Evolutionary conservation across 306 rosid genomes (phyloP), one percentile per base, ranked within the genome.

Genomic region (Heteromeles arbutifolia): DNA sequence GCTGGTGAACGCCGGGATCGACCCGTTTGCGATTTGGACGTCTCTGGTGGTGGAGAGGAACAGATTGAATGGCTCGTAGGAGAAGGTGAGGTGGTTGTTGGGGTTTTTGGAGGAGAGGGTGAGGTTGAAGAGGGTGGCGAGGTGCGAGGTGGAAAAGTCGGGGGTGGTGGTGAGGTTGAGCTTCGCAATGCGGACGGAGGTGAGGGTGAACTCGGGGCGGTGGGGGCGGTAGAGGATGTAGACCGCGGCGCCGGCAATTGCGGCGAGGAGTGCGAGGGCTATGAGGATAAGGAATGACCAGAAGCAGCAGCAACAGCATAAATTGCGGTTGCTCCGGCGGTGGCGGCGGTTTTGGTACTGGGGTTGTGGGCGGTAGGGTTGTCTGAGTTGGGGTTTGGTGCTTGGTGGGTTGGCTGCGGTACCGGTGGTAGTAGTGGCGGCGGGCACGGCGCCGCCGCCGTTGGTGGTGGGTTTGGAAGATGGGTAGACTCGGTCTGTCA

Each of bases 221-320:
- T 88, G 97, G 3, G 99, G 99, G 3, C 82, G 98, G 89, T 92
- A 95, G 11, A 95, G 92, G 5, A 90, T 89, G 78, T 95, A 95
- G 2, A 95, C 83, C 0, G 90, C 92, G 3, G 96, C 88, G 28
- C 89, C 98, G 67, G 91, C 89, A 2, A 95, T 90, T 22, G 97
- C 88, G 1, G 84, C 91, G 65, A 92, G 88, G 37, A 95, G 93
- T 0, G 87, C 86, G 0, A 82, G 72, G 19, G 75, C 84, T 12
- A 95, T 83, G 57, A 92, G 3, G 19, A 83, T 4, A 65, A 95
- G 90, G 4, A 95, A 80, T 0, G 93, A 82, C 99, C 99, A 95
- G 89, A 95, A 95, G 69, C 97, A 95, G 75, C 88, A 95, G 86
- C 99, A 90, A 80, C 99, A 95, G 81, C 97, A 90, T 90, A 88